These are phyloP conservation scores for Chiua virens DNA, from an alignment of 768 basidiomycete genomes.

Conservation along the genomic window DNA sequence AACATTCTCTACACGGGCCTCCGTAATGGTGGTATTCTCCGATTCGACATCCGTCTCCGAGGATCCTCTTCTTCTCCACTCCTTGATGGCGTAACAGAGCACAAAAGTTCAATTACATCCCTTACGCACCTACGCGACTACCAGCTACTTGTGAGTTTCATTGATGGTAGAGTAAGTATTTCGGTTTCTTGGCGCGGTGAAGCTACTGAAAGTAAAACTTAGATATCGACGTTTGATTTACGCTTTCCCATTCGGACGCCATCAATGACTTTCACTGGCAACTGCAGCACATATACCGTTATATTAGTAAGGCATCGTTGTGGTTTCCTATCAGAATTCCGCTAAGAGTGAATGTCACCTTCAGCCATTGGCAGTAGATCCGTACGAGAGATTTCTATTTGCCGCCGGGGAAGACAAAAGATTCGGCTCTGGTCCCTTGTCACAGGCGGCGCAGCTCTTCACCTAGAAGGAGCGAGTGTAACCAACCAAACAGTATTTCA, in stretches of 20 bases:
- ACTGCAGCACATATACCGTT: conserved; percentile 53
- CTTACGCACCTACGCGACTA: conserved; percentile 49
- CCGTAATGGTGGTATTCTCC: conserved; percentile 57
- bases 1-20: conserved; percentile 53
- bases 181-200: not conserved
- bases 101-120: conserved; percentile 51
- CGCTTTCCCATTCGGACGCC: conserved; percentile 53
- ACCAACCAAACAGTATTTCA: conserved; percentile 32
- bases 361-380: conserved; percentile 65
- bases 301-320: conserved; percentile 45
- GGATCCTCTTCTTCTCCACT: conserved; percentile 39
- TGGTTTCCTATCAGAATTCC: not conserved
- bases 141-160: conserved; percentile 55
- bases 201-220: conserved; percentile 1
- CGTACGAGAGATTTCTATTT: conserved; percentile 57
- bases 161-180: conserved; percentile 57
- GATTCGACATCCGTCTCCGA: conserved; percentile 57
- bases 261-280: conserved; percentile 48
- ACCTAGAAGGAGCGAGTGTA: conserved; percentile 6
- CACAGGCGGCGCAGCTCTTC: conserved; percentile 41
- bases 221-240: conserved; percentile 65
- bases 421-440: conserved; percentile 71
- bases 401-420: conserved; percentile 65
- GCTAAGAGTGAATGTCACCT: conserved; percentile 1
- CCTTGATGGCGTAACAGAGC: conserved; percentile 35